Percentiles rank a stretch among this genome's conserved stretches.
Conservation (phyloP, 495 filamentous ascomycete genomes). For the Tetracladium setigerum region DNA sequence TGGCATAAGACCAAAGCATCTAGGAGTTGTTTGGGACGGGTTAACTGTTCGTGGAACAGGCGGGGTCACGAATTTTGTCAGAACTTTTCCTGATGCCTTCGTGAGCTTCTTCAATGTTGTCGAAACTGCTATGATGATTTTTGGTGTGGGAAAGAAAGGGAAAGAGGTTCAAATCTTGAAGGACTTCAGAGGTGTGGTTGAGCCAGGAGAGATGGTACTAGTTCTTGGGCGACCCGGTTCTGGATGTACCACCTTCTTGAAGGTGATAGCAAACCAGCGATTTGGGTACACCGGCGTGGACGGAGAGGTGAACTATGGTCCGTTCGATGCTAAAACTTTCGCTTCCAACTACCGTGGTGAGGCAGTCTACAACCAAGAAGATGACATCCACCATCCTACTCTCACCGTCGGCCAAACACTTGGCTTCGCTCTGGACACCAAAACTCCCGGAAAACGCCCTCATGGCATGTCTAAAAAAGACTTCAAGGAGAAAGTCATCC, state of each 20-base stretch:
- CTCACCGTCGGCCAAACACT: constrained; percentile 62
- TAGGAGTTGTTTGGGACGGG: constrained; percentile 73
- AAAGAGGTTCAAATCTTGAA: constrained; percentile 45
- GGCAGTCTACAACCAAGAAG: constrained; percentile 54
- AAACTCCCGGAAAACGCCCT: constrained; percentile 36
- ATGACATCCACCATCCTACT: constrained; percentile 59
- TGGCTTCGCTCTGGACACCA: constrained; percentile 42
- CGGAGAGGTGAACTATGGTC: constrained; percentile 60
- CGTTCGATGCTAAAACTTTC: constrained; percentile 51
- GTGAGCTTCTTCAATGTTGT: constrained; percentile 67
- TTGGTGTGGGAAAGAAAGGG: constrained; percentile 29
- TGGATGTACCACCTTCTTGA: constrained; percentile 67
- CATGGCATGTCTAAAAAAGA: constrained; percentile 16
- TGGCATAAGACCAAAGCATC: constrained; percentile 72
- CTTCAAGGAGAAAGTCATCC: constrained; percentile 20
- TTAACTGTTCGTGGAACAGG: constrained; percentile 73
- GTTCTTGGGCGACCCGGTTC: constrained; percentile 66
- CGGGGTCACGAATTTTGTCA: constrained; percentile 66
- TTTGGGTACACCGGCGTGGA: constrained; percentile 53
- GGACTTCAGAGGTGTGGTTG: constrained; percentile 48
- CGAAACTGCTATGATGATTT: constrained; percentile 46
- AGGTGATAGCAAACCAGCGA: constrained; percentile 59
- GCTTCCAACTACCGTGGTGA: constrained; percentile 55
- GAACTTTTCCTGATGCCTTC: constrained; percentile 78
- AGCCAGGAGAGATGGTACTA: constrained; percentile 46